Base-by-base conservation (phyloP, 2,329 filamentous ascomycete species). In the Tolypocladium ovalisporum region DNA sequence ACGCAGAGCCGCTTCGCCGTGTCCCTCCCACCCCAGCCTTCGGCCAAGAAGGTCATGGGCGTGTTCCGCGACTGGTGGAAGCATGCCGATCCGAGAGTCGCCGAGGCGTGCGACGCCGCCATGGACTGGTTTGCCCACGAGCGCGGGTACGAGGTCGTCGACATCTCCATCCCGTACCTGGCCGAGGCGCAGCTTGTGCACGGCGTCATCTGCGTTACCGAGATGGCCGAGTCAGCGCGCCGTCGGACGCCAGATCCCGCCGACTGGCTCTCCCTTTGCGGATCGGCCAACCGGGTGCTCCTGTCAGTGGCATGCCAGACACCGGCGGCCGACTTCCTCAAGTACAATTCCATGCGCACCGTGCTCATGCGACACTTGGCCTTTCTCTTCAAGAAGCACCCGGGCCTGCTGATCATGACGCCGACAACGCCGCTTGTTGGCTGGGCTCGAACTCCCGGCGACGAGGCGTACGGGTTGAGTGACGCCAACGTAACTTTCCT, bases 301-400 rank as follows among this genome's bases (percentile, higher is more conserved):
- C 74, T 95, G 59, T 77, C 79, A 2, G 76, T 90, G 13, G 87
- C 79, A 34, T 72, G 77, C 52, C 82, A 84, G 64, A 88, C 88
- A 0, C 77, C 84, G 0, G 84, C 84, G 0, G 75, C 78, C 1
- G 90, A 96, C 67, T 84, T 88, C 64, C 71, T 93, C 58, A 84
- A 86, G 60, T 86, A 85, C 51, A 87, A 89, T 64, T 83, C 87
- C 63, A 71, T 97, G 35, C 85, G 92, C 32, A 81, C 84, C 39
- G 73, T 93, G 39, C 74, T 93, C 56, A 96, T 95, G 90, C 78
- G 81, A 39, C 90, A 95, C 71, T 76, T 95, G 13, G 82, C 88
- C 0, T 77, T 80, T 63, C 75, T 95, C 1, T 96, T 85, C 73
- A 74, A 82, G 62, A 73, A 79, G 57, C 73, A 95, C 66, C 89